Percentiles rank a stretch among this genome's conserved stretches.
phyloP scores from a whole-genome alignment of 1,284 basidiomycete species.

The Tylopilus sp. region DNA sequence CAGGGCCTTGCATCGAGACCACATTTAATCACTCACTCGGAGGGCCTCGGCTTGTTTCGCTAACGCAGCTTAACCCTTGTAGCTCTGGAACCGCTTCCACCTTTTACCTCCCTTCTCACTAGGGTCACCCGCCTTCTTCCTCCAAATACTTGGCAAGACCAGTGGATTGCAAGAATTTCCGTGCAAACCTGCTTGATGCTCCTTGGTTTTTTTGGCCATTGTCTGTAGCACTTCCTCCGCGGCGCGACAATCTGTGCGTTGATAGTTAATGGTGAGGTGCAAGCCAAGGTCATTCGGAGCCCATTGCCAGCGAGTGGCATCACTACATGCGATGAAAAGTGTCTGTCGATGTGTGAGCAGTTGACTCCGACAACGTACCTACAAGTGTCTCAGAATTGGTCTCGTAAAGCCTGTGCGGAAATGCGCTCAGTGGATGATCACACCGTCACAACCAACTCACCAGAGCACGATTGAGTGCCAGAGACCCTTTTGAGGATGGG shows the following conservation, averaged over 20 bases:
- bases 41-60: constrained; percentile 84
- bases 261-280: constrained; percentile 54
- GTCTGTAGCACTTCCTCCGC: constrained; percentile 83
- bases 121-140: constrained; percentile 71
- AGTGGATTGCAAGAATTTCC: constrained; percentile 78
- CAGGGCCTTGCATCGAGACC: constrained; percentile 85
- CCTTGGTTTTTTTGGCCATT: constrained; percentile 78
- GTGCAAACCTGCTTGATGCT: constrained; percentile 92
- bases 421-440: too few relatives aligned
- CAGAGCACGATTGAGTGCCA: too few relatives aligned
- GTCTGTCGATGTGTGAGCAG: too few relatives aligned
- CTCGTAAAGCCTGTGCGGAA: too few relatives aligned
- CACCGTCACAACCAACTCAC: too few relatives aligned
- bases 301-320: too few relatives aligned
- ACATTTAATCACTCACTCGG: constrained; percentile 62
- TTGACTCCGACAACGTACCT: too few relatives aligned
- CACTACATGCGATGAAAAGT: too few relatives aligned
- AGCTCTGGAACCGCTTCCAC: constrained; percentile 97
- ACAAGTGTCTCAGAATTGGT: too few relatives aligned
- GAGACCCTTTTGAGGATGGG: too few relatives aligned
- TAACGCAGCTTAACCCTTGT: constrained; percentile 92
- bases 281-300: too few relatives aligned
- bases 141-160: constrained; percentile 90
- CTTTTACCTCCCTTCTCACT: constrained; percentile 88
- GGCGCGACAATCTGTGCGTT: constrained; percentile 88